These are phyloP conservation scores for Tolypocladium guangdongense DNA, from an alignment of 2,329 filamentous ascomycete genomes.

Conservation along the genomic window DNA sequence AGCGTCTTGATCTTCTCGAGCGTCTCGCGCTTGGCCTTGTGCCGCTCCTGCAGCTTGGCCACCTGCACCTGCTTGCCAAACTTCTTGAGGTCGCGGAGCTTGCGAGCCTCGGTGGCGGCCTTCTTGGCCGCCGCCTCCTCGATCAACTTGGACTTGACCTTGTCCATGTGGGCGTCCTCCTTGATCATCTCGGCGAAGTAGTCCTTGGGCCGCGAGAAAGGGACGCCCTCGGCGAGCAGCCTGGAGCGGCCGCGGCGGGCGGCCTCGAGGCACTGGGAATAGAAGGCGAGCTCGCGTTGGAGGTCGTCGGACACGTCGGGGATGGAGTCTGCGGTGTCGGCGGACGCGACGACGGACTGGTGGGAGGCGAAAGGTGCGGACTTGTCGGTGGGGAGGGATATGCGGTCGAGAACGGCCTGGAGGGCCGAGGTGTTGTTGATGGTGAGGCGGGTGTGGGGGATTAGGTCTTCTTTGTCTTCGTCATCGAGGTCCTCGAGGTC, in stretches of 20 bases:
- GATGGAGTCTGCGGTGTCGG: conserved; percentile 55
- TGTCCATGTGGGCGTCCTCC: conserved; percentile 95
- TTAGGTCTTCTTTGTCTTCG: conserved; percentile 74
- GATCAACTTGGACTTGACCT: conserved; percentile 85
- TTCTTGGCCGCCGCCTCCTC: conserved; percentile 90
- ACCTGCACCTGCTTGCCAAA: conserved; percentile 98
- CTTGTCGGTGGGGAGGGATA: conserved; percentile 53
- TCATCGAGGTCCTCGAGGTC: conserved; percentile 71
- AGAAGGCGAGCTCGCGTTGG: conserved; percentile 84
- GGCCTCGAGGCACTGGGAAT: conserved; percentile 76
- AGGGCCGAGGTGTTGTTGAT: conserved; percentile 96
- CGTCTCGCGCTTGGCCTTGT: conserved; percentile 84
- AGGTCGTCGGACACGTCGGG: conserved; percentile 84
- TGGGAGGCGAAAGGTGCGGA: conserved; percentile 72
- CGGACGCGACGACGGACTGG: conserved; percentile 61
- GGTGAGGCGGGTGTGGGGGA: conserved; percentile 84
- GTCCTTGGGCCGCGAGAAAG: conserved; percentile 82
- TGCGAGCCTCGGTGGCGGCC: conserved; percentile 80
- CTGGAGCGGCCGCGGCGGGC: conserved; percentile 61
- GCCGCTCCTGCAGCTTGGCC: conserved; percentile 87
- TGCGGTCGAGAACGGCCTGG: conserved; percentile 66
- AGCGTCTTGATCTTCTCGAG: conserved; percentile 90
- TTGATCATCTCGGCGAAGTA: conserved; percentile 99
- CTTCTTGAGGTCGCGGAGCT: conserved; percentile 93
- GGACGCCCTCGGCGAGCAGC: conserved; percentile 70